Conservation (phyloP, 352 stramenopile species). For the Phytophthora melonis region DNA sequence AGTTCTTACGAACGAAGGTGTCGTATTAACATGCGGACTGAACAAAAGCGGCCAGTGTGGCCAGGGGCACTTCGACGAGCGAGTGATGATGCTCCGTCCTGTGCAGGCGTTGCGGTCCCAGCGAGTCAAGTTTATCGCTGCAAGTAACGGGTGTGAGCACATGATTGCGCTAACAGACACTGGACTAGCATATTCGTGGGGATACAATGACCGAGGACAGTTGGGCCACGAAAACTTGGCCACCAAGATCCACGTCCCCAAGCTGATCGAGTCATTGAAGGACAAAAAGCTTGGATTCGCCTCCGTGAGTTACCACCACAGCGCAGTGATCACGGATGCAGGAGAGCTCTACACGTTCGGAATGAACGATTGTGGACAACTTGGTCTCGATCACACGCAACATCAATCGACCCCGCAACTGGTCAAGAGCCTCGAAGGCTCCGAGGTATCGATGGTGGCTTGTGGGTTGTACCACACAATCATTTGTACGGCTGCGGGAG, state of each 20-base stretch:
- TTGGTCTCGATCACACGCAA: constrained; percentile 85
- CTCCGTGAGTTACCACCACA: constrained; percentile 90
- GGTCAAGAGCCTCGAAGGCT: constrained; percentile 79
- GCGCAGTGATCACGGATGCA: constrained; percentile 72
- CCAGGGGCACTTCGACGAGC: constrained; percentile 88
- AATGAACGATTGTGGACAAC: constrained; percentile 91
- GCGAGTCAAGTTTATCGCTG: constrained; percentile 82
- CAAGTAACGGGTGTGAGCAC: constrained; percentile 91
- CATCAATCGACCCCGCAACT: constrained; percentile 76
- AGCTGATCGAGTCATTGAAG: constrained; percentile 86
- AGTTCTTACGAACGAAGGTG: constrained; percentile 84
- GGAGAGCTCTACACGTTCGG: constrained; percentile 90
- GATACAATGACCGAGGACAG: constrained; percentile 90
- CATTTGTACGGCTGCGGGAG: constrained; percentile 71
- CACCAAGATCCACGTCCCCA: constrained; percentile 87
- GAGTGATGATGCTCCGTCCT: constrained; percentile 85
- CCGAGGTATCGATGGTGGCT: constrained; percentile 79
- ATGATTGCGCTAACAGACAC: constrained; percentile 87
- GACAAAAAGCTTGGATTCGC: constrained; percentile 85
- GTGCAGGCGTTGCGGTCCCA: constrained; percentile 83
- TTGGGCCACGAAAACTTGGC: constrained; percentile 87
- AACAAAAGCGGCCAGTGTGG: constrained; percentile 92
- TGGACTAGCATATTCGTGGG: constrained; percentile 86
- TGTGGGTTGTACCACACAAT: constrained; percentile 90
- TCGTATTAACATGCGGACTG: constrained; percentile 83